Evolutionary conservation across 257 asterid species (phyloP), one percentile per base, ranked within the genome.

Genomic region (Nicotiana tomentosiformis): DNA sequence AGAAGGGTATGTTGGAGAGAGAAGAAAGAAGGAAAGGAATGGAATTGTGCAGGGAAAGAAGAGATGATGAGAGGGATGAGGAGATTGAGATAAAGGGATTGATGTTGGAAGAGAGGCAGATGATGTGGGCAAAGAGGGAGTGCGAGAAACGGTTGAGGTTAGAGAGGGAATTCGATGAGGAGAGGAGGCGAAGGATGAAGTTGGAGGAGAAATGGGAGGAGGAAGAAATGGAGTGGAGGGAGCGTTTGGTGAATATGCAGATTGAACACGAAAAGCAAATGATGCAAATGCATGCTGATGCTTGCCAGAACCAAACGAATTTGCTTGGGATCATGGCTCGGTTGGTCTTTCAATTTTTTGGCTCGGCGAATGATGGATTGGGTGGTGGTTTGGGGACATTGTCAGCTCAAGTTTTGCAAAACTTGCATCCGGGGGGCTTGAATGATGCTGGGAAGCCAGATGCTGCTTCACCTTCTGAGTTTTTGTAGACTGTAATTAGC

Each of bases 141-240:
- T 20, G 77, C 5, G 96, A 93, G 82, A 93, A 87, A 78, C 84
- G 97, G 85, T 77, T 78, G 77, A 83, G 93, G 66, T 79, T 91
- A 33, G 97, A 92, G 87, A 89, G 89, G 83, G 95, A 90, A 46
- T 86, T 93, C 1, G 93, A 84, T 1, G 91, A 89, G 88, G 97
- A 94, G 89, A 92, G 90, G 89, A 86, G 90, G 86, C 85, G 84
- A 82, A 90, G 96, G 90, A 90, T 90, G 90, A 91, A 89, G 88
- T 3, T 89, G 85, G 97, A 93, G 89, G 97, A 94, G 93, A 96
- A 85, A 84, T 90, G 92, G 94, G 95, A 93, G 89, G 95, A 90
- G 78, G 97, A 94, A 61, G 97, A 91, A 81, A 88, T 90, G 93
- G 97, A 90, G 83, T 96, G 98, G 99, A 94, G 94, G 87, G 98